Conservation (phyloP, 495 filamentous ascomycete genomes). For the Monascus purpureus region DNA sequence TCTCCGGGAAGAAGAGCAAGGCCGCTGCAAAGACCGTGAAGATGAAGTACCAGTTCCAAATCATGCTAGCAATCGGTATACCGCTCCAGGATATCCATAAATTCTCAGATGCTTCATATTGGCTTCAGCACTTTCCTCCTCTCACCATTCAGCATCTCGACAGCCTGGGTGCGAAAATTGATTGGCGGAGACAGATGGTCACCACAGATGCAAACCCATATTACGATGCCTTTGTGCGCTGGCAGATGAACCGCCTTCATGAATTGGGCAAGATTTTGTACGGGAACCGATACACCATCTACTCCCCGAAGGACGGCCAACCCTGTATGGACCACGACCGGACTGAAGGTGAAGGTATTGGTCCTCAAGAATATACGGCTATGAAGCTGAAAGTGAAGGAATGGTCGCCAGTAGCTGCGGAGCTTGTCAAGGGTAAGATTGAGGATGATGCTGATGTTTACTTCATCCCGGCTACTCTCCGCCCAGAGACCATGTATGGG, state of each 20-base stretch:
- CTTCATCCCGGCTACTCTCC: conserved; percentile 80
- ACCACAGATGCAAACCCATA: conserved; percentile 97
- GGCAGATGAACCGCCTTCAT: conserved; percentile 92
- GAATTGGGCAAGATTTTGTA: conserved; percentile 89
- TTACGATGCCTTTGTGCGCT: conserved; percentile 89
- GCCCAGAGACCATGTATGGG: conserved; percentile 97
- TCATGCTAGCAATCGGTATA: conserved; percentile 76
- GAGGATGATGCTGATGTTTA: conserved; percentile 70
- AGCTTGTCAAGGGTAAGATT: conserved; percentile 61
- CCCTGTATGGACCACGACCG: conserved; percentile 97
- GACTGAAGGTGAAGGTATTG: conserved; percentile 79
- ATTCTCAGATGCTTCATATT: conserved; percentile 78
- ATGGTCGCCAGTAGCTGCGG: conserved; percentile 60
- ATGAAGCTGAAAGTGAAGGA: conserved; percentile 82
- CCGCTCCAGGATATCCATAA: conserved; percentile 76
- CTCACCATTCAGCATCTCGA: conserved; percentile 68
- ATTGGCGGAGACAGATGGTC: conserved; percentile 84
- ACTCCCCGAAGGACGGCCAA: conserved; percentile 92
- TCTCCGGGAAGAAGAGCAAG: conserved; percentile 89
- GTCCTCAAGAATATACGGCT: conserved; percentile 82
- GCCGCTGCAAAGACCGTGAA: conserved; percentile 80
- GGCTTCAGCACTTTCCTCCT: conserved; percentile 80
- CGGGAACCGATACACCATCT: conserved; percentile 87
- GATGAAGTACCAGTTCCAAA: conserved; percentile 81
- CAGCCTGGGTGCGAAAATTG: conserved; percentile 72